Percentiles rank a stretch among this genome's conserved stretches.
Evolutionary conservation across 495 filamentous ascomycete species (phyloP).

Genomic region (Aspergillus egyptiacus): DNA sequence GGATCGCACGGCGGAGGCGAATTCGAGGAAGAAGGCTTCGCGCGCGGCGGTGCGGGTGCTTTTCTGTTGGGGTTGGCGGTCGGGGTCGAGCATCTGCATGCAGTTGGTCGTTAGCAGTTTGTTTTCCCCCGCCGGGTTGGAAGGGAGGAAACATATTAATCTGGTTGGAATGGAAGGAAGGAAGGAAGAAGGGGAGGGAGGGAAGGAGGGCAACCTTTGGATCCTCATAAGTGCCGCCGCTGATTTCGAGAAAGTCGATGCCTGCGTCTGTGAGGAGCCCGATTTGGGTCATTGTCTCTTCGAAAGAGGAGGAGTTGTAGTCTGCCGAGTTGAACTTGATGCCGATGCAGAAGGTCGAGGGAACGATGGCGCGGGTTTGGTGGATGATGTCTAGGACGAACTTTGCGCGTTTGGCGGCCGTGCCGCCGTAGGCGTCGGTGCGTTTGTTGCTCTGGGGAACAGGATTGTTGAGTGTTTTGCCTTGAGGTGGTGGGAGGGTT

Average conservation of each 20-base stretch:
- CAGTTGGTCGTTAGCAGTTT: no score
- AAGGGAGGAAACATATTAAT: background rate
- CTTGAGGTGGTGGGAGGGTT: background rate
- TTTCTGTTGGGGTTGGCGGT: slow-evolving; percentile 1
- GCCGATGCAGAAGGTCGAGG: slow-evolving; percentile 47
- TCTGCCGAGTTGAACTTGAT: slow-evolving; percentile 61
- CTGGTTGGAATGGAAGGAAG: background rate
- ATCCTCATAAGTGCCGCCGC: slow-evolving; percentile 54
- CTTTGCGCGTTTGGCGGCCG: slow-evolving; percentile 36
- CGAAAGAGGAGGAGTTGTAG: slow-evolving; percentile 38
- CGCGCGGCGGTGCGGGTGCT: slow-evolving; percentile 38
- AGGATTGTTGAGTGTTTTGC: background rate
- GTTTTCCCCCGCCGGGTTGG: no score
- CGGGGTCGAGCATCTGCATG: slow-evolving; percentile 27
- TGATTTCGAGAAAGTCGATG: slow-evolving; percentile 59
- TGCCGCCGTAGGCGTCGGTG: slow-evolving; percentile 46
- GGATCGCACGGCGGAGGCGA: slow-evolving; percentile 41
- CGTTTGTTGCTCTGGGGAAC: slow-evolving; percentile 42
- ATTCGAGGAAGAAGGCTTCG: slow-evolving; percentile 60
- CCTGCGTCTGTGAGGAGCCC: slow-evolving; percentile 44
- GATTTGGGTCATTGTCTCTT: slow-evolving; percentile 49
- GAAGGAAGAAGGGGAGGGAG: no score
- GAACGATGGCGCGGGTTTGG: slow-evolving; percentile 39
- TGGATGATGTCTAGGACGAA: slow-evolving; percentile 45
- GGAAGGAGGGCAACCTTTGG: slow-evolving; percentile 27